Evolutionary conservation across 148 eudicot genomes (phyloP).

Genomic region (Rhododendron ferrugineum): DNA sequence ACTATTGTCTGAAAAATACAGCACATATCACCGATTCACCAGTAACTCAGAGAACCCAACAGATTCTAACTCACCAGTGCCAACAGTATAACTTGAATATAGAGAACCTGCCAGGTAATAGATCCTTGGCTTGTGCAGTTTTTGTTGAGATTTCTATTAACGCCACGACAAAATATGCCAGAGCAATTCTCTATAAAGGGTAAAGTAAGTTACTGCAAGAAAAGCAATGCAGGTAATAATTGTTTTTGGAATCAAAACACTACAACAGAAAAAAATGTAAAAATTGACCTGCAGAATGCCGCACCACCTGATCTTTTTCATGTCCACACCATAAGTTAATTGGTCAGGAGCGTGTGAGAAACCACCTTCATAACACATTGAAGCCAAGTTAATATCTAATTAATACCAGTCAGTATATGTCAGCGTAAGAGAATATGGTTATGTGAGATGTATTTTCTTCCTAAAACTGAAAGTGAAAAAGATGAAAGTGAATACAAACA

Average conservation of each 20-base stretch:
- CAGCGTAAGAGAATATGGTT: neutral
- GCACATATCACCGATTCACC: neutral
- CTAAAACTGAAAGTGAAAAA: neutral
- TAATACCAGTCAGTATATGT: neutral
- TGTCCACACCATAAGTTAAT: slow-evolving; percentile 78
- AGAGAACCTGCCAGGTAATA: slow-evolving; percentile 31
- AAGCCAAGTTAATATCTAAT: slow-evolving; percentile 2
- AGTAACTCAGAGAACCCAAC: neutral
- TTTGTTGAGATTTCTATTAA: slow-evolving; percentile 57
- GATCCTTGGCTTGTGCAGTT: slow-evolving; percentile 26
- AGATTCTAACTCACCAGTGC: slow-evolving; percentile 57
- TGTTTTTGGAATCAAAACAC: neutral
- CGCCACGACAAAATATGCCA: slow-evolving; percentile 75
- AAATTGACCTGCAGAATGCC: slow-evolving; percentile 83
- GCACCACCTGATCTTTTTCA: slow-evolving; percentile 81
- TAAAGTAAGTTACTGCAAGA: neutral
- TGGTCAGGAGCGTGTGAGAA: slow-evolving; percentile 78
- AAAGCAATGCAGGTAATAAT: neutral
- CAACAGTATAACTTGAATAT: slow-evolving; percentile 56
- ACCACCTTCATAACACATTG: slow-evolving; percentile 48
- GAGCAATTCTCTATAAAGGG: slow-evolving; percentile 70
- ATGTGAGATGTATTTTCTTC: neutral
- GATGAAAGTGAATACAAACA: too few relatives aligned
- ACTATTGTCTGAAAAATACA: neutral
- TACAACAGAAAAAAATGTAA: neutral